phyloP scores from a whole-genome alignment of 2,329 filamentous ascomycete species.

The Emergomyces orientalis region DNA sequence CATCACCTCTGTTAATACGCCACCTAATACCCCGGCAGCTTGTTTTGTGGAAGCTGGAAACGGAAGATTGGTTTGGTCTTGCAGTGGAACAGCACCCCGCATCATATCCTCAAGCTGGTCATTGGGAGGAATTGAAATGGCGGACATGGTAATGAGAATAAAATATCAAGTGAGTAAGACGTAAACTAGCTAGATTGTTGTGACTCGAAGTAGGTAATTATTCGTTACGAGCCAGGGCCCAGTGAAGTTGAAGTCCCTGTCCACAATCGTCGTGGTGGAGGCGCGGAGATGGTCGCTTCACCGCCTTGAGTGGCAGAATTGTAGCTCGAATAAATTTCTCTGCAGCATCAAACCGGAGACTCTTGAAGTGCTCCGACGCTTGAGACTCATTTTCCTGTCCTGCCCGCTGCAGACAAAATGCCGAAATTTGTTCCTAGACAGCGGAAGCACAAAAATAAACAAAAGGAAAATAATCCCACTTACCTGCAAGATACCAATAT shows the following conservation, averaged over 20 bases:
- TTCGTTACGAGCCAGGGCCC: neutral
- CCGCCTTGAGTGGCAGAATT: conserved; percentile 17
- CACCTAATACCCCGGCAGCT: conserved; percentile 54
- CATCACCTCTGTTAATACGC: conserved; percentile 61
- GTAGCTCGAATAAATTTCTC: neutral
- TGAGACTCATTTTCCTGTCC: neutral
- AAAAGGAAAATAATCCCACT: conserved; percentile 11
- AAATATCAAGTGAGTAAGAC: neutral
- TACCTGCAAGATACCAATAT: conserved; percentile 40
- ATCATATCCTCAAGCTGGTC: neutral
- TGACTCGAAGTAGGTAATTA: neutral
- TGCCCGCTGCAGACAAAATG: conserved; percentile 23
- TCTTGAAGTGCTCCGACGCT: neutral
- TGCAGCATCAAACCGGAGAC: neutral
- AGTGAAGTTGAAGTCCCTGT: too few relatives aligned
- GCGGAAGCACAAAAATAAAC: conserved; percentile 46
- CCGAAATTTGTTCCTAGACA: conserved; percentile 47
- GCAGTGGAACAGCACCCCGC: conserved; percentile 1
- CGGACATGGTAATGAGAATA: neutral
- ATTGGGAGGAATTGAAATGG: conserved; percentile 2
- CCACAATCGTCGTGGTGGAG: neutral
- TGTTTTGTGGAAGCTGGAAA: conserved; percentile 60
- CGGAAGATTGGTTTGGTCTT: conserved; percentile 31
- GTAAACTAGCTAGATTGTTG: neutral
- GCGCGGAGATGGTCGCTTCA: conserved; percentile 8